Evolutionary conservation across 176 grass and related monocot genomes (phyloP).

Genomic region (Secale cereale): DNA sequence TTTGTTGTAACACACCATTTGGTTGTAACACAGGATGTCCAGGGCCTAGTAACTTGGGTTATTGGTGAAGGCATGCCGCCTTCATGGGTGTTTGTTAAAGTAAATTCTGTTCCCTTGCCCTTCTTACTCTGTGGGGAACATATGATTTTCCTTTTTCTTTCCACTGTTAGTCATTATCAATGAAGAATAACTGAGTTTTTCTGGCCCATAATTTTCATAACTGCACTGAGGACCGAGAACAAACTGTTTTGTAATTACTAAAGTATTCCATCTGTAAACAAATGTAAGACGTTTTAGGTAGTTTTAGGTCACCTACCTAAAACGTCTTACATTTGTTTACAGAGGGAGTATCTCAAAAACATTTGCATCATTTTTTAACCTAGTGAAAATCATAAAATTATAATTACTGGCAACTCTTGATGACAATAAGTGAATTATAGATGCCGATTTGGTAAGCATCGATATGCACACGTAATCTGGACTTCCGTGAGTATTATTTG

Average conservation of each 20-base stretch:
- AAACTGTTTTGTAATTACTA: not conserved
- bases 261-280: no score
- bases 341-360: not conserved
- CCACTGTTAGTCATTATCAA: not conserved
- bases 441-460: not conserved
- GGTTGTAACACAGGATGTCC: constrained; percentile 66
- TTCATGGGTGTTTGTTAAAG: constrained; percentile 95
- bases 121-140: not conserved
- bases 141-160: not conserved
- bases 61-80: constrained; percentile 78
- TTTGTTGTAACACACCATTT: constrained; percentile 11
- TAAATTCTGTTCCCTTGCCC: constrained; percentile 25
- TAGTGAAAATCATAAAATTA: not conserved
- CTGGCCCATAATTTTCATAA: not conserved
- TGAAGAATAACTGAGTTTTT: not conserved
- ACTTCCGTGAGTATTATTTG: not conserved
- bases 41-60: constrained; percentile 84
- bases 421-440: not conserved
- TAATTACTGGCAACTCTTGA: not conserved
- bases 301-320: no score
- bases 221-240: not conserved
- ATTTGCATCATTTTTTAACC: not conserved
- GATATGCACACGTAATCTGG: not conserved
- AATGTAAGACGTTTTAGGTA: no score
- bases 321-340: no score